Evolutionary conservation across 1,284 basidiomycete species (phyloP), one percentile per base, ranked within the genome.

Genomic region (Somion occarium): DNA sequence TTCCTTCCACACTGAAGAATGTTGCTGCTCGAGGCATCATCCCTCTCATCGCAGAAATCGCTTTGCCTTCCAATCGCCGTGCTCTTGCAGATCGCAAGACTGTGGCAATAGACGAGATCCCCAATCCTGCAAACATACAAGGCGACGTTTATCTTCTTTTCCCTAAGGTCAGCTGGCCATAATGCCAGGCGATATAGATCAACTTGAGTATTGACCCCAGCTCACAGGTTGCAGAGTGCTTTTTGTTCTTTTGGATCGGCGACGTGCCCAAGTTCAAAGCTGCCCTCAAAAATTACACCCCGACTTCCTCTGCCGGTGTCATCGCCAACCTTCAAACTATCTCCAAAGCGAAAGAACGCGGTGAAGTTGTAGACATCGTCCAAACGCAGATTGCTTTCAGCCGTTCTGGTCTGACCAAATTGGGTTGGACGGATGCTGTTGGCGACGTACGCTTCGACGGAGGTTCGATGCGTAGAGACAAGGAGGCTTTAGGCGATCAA

Each of bases 381-480:
- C 41, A 38, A 20, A 54, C 41, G 9, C 52, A 57, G 45, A 55
- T 59, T n/a, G 56, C 59, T 20, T 59, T 62, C 45, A 58, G 44
- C 34, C 42, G 47, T 44, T 27, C 46, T 7, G 7, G 13, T n/a
- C 19, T 34, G n/a, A 37, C 7, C 30, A 7, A 34, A 15, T 15
- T 34, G 30, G 30, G 30, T 34, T 15, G 15, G 30, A 34, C 30
- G 7, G 30, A 34, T 7, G 30, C 7, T 34, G 7, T 34, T 7
- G 30, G 30, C 15, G 30, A 34, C 15, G 30, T 34, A 7, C 30
- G 30, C 7, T 34, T 34, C 15, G 30, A 34, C 15, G 30, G 30
- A 7, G 30, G 30, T 7, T 34, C 30, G 7, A 34, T 34, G 30
- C 30, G 30, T 15, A 7, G 30, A 34, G 30, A 34, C 30, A 34